These are phyloP conservation scores for Phylloporus sp. DNA, from an alignment of 768 basidiomycete species.

Conservation along the genomic window DNA sequence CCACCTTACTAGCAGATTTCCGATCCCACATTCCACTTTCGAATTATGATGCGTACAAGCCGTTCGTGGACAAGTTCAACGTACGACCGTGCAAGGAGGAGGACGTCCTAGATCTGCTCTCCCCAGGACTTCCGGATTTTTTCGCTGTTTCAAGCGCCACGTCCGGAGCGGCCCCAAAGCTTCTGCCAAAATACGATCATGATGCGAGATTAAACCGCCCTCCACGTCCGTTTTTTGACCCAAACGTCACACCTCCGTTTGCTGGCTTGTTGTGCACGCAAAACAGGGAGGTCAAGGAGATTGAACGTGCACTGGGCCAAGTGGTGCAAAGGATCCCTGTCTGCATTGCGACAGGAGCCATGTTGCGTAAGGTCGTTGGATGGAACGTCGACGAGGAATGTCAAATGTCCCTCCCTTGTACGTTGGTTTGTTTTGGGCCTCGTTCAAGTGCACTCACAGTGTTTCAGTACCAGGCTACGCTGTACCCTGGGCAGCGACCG, in stretches of 20 bases:
- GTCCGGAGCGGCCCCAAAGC: constrained; percentile 6
- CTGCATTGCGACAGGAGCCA: neutral
- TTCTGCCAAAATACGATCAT: constrained; percentile 10
- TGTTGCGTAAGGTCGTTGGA: constrained; percentile 3
- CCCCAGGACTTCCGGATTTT: constrained; percentile 15
- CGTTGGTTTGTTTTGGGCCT: neutral
- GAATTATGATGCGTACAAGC: constrained; percentile 12
- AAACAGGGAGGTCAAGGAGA: neutral
- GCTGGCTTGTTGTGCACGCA: neutral
- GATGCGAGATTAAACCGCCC: neutral
- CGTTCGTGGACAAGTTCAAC: constrained; percentile 12
- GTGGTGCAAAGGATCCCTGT: constrained; percentile 5
- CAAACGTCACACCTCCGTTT: neutral
- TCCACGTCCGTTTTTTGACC: neutral
- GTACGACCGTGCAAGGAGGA: constrained; percentile 14
- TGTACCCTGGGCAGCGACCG: constrained; percentile 14
- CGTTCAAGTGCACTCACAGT: neutral
- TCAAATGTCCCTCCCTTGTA: neutral
- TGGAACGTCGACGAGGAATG: constrained; percentile 6
- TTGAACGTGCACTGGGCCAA: constrained; percentile 1
- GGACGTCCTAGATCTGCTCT: constrained; percentile 12
- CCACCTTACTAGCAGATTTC: constrained; percentile 1
- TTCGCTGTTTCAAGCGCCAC: constrained; percentile 13
- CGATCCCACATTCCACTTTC: constrained; percentile 1
- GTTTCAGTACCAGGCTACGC: constrained; percentile 12